Percentiles rank a stretch among this genome's conserved stretches.
phyloP scores from a whole-genome alignment of 768 basidiomycete genomes.

The Tephrocybe sp. region DNA sequence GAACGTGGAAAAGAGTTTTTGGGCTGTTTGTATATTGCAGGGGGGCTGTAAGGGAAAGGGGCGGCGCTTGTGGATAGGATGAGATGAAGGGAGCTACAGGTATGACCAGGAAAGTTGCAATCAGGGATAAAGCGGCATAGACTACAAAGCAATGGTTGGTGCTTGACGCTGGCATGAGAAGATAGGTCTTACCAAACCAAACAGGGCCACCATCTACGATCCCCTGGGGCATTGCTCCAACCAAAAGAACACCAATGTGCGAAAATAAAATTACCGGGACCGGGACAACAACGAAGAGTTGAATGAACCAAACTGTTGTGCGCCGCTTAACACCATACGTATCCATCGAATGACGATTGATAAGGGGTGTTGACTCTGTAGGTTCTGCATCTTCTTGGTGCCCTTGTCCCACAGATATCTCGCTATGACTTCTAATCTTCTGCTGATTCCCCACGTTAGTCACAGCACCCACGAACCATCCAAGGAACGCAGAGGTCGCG shows the following conservation, averaged over 20 bases:
- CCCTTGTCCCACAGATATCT: slow-evolving; percentile 12
- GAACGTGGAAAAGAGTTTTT: slow-evolving; percentile 15
- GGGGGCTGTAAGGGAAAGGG: neutral
- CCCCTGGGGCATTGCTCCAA: slow-evolving; percentile 55
- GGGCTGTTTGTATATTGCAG: slow-evolving; percentile 6
- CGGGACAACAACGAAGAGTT: slow-evolving; percentile 55
- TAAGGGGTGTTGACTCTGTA: slow-evolving; percentile 60
- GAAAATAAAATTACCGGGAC: slow-evolving; percentile 51
- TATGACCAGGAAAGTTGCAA: slow-evolving; percentile 52
- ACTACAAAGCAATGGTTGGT: slow-evolving; percentile 36
- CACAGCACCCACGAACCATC: slow-evolving; percentile 35
- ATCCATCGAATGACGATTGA: slow-evolving; percentile 20
- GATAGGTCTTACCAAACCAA: slow-evolving; percentile 39
- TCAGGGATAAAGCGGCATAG: slow-evolving; percentile 43
- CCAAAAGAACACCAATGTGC: slow-evolving; percentile 47
- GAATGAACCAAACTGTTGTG: slow-evolving; percentile 53
- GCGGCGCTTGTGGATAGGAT: slow-evolving; percentile 6
- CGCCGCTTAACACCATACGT: neutral
- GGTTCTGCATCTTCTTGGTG: slow-evolving; percentile 38
- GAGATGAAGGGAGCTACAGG: slow-evolving; percentile 63
- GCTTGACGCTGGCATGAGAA: neutral
- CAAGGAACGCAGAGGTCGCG: slow-evolving; percentile 49
- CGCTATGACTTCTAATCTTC: slow-evolving; percentile 12
- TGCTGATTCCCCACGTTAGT: slow-evolving; percentile 23
- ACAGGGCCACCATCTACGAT: slow-evolving; percentile 61